Evolutionary conservation across 495 filamentous ascomycete genomes (phyloP), one percentile per base, ranked within the genome.

Genomic region (Hypoxylon lenormandii): DNA sequence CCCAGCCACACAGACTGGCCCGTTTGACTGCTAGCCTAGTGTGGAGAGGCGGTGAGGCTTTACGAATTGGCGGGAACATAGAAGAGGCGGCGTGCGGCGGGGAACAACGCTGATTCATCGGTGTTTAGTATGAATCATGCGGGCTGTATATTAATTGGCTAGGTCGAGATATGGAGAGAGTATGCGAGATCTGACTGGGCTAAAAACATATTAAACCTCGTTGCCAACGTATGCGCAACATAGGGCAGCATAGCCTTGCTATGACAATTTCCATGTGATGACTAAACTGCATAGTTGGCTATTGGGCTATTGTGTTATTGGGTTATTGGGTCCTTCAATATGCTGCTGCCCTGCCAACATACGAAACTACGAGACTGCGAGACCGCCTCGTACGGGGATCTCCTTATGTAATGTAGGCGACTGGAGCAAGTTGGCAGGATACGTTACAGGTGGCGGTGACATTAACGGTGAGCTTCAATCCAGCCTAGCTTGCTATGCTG

Each of bases 31-130:
- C 42, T 42, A 33, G 60, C 30, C 42, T 51, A 48, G 45, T 40
- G 30, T 53, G 40, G 60, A 70, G 60, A 52, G 47, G 66, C 66
- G 66, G 66, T 70, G 66, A 60, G 60, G 49, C 50, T 16, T 70
- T 65, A 60, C 60, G 38, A 70, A 70, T 47, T 60, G 66, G 66
- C 66, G 66, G 66, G 60, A 58, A 49, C 38, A 15, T 19, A 37
- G 45, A 19, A 49, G 30, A 48, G 23, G 42, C 33, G 45, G 53
- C 23, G 36, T 58, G 45, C 54, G 55, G 60, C 52, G 66, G 53
- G 48, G 43, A 59, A 60, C 59, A 33, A 60, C 50, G 55, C 67
- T 70, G 60, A 54, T 59, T 63, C 47, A 64, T 18, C 47, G 30
- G 23, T 2, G 2, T 26, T 5, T 6, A 26, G 48, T 5, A 50